phyloP scores from a whole-genome alignment of 495 filamentous ascomycete genomes.

The Paragyromitra xinjiangensis region DNA sequence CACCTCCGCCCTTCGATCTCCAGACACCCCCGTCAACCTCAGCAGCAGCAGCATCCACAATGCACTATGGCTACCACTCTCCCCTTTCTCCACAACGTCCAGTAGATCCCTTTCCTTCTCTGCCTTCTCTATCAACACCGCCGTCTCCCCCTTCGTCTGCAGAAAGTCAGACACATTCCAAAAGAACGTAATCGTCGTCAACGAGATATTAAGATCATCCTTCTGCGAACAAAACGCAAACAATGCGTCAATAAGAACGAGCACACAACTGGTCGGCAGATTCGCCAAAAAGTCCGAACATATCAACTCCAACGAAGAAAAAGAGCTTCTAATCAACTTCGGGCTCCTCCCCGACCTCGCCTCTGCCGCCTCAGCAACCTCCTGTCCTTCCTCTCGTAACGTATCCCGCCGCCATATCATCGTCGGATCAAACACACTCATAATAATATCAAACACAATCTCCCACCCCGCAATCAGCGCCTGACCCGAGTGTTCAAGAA shows the following conservation, averaged over 20 bases:
- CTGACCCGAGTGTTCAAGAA: conserved; percentile 91
- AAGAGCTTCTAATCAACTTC: conserved; percentile 81
- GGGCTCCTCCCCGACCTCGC: conserved; percentile 67
- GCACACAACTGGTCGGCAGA: conserved; percentile 78
- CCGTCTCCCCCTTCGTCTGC: conserved; percentile 53
- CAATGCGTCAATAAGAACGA: conserved; percentile 86
- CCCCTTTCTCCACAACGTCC: conserved; percentile 64
- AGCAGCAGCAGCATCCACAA: conserved; percentile 88
- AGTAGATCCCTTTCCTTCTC: conserved; percentile 64
- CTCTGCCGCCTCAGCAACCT: conserved; percentile 54
- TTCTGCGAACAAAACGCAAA: conserved; percentile 85
- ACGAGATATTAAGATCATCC: conserved; percentile 92
- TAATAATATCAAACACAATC: conserved; percentile 82
- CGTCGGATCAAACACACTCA: conserved; percentile 75
- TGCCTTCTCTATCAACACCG: conserved; percentile 59
- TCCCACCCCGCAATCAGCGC: conserved; percentile 82
- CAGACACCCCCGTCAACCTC: conserved; percentile 77
- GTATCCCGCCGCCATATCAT: conserved; percentile 57
- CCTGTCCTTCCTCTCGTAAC: conserved; percentile 48
- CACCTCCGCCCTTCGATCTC: conserved; percentile 81
- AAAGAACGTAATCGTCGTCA: conserved; percentile 93
- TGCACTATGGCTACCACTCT: conserved; percentile 67
- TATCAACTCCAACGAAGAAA: conserved; percentile 86
- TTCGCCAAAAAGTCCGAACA: conserved; percentile 90
- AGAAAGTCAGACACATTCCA: conserved; percentile 94